A percentile compares a stretch with the other conserved stretches of the same genome.
phyloP scores from a whole-genome alignment of 257 asterid genomes.

The Solanum tacnaense region DNA sequence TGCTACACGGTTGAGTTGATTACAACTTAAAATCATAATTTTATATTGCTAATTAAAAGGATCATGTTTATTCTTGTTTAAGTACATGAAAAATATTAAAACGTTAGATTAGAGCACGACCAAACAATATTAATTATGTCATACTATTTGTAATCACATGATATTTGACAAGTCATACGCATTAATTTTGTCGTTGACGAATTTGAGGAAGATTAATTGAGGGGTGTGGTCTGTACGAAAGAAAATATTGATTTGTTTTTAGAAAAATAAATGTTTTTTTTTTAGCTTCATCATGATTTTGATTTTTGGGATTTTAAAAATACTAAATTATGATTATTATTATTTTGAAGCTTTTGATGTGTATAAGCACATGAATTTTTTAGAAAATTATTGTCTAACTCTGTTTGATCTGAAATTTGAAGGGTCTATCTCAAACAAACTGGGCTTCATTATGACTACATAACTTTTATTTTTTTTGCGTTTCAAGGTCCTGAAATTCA shows the following conservation, averaged over 20 bases:
- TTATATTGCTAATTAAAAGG: not conserved
- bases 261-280: not conserved
- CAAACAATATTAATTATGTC: not conserved
- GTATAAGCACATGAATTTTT: no score
- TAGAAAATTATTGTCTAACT: not conserved
- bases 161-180: not conserved
- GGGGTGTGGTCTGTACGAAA: not conserved
- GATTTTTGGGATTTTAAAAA: no score
- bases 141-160: not conserved
- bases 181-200: not conserved
- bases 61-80: not conserved
- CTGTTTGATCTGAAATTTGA: no score
- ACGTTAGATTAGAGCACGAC: not conserved
- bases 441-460: not conserved
- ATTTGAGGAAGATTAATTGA: not conserved
- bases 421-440: accelerated
- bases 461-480: no score
- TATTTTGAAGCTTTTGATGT: not conserved
- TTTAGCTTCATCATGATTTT: not conserved
- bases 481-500: not conserved
- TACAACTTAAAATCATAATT: not conserved
- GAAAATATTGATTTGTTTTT: not conserved
- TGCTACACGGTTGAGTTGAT: not conserved
- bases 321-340: no score
- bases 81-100: not conserved